Evolutionary conservation across 106 monocot species (phyloP).

Genomic region (Dendrobium catenatum): DNA sequence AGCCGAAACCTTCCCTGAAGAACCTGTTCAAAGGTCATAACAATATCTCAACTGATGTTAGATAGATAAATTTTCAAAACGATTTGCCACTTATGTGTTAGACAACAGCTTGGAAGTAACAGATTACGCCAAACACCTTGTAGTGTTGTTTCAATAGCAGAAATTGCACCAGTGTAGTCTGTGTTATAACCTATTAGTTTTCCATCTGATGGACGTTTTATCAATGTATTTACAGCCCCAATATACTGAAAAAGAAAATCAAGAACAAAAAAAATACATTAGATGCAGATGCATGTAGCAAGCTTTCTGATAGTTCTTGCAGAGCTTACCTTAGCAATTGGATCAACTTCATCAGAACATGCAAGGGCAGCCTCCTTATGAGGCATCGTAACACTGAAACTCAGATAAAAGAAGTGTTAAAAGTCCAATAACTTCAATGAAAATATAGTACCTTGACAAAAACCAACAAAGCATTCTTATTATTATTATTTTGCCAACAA

Average conservation of each 20-base stretch:
- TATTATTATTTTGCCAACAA: too few species aligned
- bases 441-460: background rate
- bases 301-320: background rate
- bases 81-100: background rate
- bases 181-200: slow-evolving; percentile 92
- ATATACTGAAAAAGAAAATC: slow-evolving; percentile 50
- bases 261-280: slow-evolving; percentile 3
- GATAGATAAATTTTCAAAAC: slow-evolving; percentile 2
- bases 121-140: slow-evolving; percentile 36
- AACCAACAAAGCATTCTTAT: too few species aligned
- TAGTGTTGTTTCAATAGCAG: slow-evolving; percentile 96
- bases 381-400: slow-evolving; percentile 67
- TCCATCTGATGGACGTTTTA: slow-evolving; percentile 68
- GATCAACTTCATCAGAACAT: slow-evolving; percentile 84
- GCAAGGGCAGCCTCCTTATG: slow-evolving; percentile 75
- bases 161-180: slow-evolving; percentile 90
- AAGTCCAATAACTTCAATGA: background rate
- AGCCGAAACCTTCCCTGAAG: slow-evolving; percentile 27
- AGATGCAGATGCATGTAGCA: background rate
- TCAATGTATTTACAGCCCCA: slow-evolving; percentile 90
- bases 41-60: background rate
- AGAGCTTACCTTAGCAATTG: slow-evolving; percentile 66
- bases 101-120: background rate
- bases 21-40: slow-evolving; percentile 27
- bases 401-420: slow-evolving; percentile 8